Percentiles rank a stretch among this genome's conserved stretches.
Evolutionary conservation across 164 flowering plant species (phyloP).

Genomic region (Malania oleifera): DNA sequence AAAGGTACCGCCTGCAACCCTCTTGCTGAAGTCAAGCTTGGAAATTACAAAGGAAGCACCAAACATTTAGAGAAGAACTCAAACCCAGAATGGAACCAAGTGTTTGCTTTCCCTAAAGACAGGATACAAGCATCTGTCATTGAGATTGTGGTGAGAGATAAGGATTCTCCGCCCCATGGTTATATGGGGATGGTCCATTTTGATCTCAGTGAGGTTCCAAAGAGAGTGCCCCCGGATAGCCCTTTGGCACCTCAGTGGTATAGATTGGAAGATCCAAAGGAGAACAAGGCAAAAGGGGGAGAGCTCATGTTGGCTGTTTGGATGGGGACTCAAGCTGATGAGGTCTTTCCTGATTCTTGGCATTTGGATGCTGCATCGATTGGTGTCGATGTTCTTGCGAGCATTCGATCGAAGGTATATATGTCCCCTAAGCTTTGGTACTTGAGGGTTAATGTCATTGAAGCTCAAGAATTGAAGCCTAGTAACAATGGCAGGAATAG

Average conservation of each 20-base stretch:
- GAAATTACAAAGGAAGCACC: slow-evolving; percentile 58
- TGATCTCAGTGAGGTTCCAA: slow-evolving; percentile 71
- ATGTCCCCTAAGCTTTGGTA: slow-evolving; percentile 67
- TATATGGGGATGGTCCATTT: slow-evolving; percentile 61
- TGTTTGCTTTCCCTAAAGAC: slow-evolving; percentile 78
- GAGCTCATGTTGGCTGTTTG: slow-evolving; percentile 87
- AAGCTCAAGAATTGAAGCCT: slow-evolving; percentile 48
- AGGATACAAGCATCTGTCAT: slow-evolving; percentile 67
- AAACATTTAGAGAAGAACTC: slow-evolving; percentile 53
- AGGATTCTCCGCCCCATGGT: slow-evolving; percentile 60
- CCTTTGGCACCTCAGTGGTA: slow-evolving; percentile 87
- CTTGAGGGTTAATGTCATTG: slow-evolving; percentile 57
- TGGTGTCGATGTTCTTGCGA: slow-evolving; percentile 37
- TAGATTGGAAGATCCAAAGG: slow-evolving; percentile 58
- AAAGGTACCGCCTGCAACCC: slow-evolving; percentile 57
- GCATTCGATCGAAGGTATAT: slow-evolving; percentile 53
- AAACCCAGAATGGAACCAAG: slow-evolving; percentile 76
- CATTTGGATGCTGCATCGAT: slow-evolving; percentile 66
- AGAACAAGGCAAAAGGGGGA: slow-evolving; percentile 54
- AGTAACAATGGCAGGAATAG: slow-evolving; percentile 27
- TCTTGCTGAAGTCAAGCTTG: slow-evolving; percentile 55
- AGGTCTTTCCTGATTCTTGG: slow-evolving; percentile 84
- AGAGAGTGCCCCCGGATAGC: slow-evolving; percentile 79
- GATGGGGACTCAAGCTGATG: slow-evolving; percentile 92
- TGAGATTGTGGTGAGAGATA: slow-evolving; percentile 70